Evolutionary conservation across 1,139 yeast species (phyloP), one percentile per base, ranked within the genome.

Genomic region (Blastobotrys capitulatus): DNA sequence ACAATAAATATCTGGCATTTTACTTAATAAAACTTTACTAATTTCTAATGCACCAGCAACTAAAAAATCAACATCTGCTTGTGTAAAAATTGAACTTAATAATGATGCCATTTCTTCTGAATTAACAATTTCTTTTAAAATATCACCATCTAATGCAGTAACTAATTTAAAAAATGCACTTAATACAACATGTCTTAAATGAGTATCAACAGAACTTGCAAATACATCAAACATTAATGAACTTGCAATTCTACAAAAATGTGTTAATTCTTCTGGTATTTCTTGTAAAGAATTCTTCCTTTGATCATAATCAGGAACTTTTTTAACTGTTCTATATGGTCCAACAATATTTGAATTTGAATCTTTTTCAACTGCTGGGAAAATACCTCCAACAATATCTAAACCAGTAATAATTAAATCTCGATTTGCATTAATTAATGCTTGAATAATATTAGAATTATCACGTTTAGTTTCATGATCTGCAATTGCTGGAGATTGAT

Each of bases 371-470:
- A 61, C 59, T 13, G 54, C 57, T 0, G 72, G 71, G 31, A 86
- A 66, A 8, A 86, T 58, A 43, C 78, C 74, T 0, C 81, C 77
- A 29, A 85, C 70, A 44, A 87, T 69, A 38, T 77, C 73, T 20
- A 88, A 65, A 25, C 84, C 72, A 22, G 80, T 74, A 1, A 78
- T 60, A 31, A 85, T 66, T 35, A 86, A 64, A 22, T 82, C 86
- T 56, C 82, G 83, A 0, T 94, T 90, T 4, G 82, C 79, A 48
- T 83, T 80, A 80, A 88, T 84, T 39, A 89, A 68, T 0, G 87
- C 79, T 59, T 86, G 95, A 39, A 83, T 75, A 1, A 83, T 71
- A 0, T 78, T 62, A 2, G 62, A 60, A 25, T 44, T 69, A 39
- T 60, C 61, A 36, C 48, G 48, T n/a, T 39, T 38, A 15, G 43